Conservation (phyloP, 495 filamentous ascomycete genomes). For the Xylaria flabelliformis region DNA sequence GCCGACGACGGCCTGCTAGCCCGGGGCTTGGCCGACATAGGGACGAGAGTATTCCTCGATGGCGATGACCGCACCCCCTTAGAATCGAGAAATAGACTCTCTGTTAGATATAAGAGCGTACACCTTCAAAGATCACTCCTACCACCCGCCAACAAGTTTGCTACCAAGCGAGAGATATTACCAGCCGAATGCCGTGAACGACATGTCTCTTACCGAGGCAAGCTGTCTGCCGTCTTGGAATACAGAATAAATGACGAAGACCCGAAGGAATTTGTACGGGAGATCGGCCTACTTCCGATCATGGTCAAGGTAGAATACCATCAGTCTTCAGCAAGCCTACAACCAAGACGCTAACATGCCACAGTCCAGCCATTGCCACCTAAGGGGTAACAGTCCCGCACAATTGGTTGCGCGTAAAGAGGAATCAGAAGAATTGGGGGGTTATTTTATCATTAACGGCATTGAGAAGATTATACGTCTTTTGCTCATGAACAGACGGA, state of each 20-base stretch:
- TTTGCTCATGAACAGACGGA: conserved; percentile 84
- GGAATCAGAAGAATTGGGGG: conserved; percentile 90
- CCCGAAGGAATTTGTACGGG: conserved; percentile 77
- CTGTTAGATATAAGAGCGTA: conserved; percentile 75
- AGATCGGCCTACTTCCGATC: conserved; percentile 87
- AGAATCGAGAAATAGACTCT: conserved; percentile 70
- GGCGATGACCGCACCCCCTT: conserved; percentile 65
- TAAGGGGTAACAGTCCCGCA: conserved; percentile 81
- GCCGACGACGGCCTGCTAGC: conserved; percentile 70
- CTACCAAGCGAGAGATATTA: conserved; percentile 76
- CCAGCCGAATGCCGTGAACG: conserved; percentile 94
- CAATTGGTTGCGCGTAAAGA: conserved; percentile 85
- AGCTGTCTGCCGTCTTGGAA: conserved; percentile 78
- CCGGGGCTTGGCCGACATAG: conserved; percentile 83
- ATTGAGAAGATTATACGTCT: conserved; percentile 96
- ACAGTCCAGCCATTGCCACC: conserved; percentile 86
- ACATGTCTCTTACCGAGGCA: conserved; percentile 89
- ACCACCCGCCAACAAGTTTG: conserved; percentile 79
- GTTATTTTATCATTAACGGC: conserved; percentile 95
- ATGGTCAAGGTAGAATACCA: conserved; percentile 77
- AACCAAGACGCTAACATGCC: conserved; percentile 23
- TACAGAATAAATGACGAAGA: conserved; percentile 86
- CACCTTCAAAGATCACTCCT: conserved; percentile 78
- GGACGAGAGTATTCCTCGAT: conserved; percentile 85
- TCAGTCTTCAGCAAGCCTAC: neutral